Conservation (phyloP, 2,329 filamentous ascomycete species). For the Rhynchosporium secalis region DNA sequence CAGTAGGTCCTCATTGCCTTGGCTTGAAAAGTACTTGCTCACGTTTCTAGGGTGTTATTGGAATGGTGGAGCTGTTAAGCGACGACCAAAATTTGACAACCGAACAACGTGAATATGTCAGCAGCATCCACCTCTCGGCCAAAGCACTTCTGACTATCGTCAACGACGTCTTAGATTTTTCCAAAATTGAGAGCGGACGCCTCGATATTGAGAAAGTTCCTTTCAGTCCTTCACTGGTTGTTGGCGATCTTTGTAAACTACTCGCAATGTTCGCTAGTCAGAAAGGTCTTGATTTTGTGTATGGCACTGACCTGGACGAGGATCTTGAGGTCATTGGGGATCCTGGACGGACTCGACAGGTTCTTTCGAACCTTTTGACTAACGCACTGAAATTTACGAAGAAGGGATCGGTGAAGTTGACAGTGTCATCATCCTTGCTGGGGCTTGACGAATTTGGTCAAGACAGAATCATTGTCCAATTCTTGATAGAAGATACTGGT, state of each 20-base stretch:
- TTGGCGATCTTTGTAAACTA: conserved; percentile 55
- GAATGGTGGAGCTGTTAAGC: conserved; percentile 33
- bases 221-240: conserved; percentile 50
- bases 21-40: conserved; percentile 3
- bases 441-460: conserved; percentile 36
- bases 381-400: conserved; percentile 83
- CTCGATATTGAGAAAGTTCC: conserved; percentile 71
- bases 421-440: conserved; percentile 39
- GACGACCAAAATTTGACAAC: conserved; percentile 29
- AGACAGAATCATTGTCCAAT: conserved; percentile 53
- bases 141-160: conserved; percentile 52
- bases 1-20: conserved; percentile 19
- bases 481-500: conserved; percentile 75
- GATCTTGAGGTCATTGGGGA: conserved; percentile 63
- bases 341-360: conserved; percentile 72
- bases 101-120: conserved; percentile 33
- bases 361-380: conserved; percentile 76
- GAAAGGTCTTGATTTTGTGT: conserved; percentile 46
- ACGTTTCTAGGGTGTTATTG: conserved; percentile 29
- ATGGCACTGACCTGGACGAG: conserved; percentile 68
- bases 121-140: conserved; percentile 31
- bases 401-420: conserved; percentile 57
- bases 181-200: conserved; percentile 73
- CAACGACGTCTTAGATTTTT: conserved; percentile 71
- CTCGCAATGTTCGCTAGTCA: conserved; percentile 69